Percentiles rank a stretch among this genome's conserved stretches.
phyloP scores from a whole-genome alignment of 768 basidiomycete genomes.

The Mycena floridula region DNA sequence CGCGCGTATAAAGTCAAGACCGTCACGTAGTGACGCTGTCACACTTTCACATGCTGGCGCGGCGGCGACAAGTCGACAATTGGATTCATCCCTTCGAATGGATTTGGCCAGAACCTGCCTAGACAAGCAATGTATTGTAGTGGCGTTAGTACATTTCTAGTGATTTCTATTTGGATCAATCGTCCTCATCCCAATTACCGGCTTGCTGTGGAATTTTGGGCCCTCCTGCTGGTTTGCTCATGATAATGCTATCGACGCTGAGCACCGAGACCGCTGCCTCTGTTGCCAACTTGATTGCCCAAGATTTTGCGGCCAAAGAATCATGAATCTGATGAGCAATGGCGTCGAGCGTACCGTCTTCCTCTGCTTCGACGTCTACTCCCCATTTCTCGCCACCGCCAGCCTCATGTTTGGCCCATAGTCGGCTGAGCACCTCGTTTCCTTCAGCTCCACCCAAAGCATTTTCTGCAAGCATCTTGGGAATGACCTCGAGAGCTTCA shows the following conservation, averaged over 20 bases:
- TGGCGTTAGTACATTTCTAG: no score
- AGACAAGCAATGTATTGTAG: not conserved
- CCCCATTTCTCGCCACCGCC: slow-evolving; percentile 70
- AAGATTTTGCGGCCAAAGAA: slow-evolving; percentile 83
- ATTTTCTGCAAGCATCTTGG: slow-evolving; percentile 91
- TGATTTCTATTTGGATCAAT: no score
- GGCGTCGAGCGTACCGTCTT: slow-evolving; percentile 68
- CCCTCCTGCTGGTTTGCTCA: slow-evolving; percentile 89
- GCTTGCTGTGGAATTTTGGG: slow-evolving; percentile 85
- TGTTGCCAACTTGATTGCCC: slow-evolving; percentile 87
- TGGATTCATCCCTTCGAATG: no score
- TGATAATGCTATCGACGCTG: slow-evolving; percentile 96
- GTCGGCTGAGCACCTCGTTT: slow-evolving; percentile 82
- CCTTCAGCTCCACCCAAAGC: slow-evolving; percentile 87
- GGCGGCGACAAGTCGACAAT: no score
- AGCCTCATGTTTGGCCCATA: slow-evolving; percentile 88
- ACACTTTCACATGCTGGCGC: no score
- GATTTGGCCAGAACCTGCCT: no score
- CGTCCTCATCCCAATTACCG: slow-evolving; percentile 84
- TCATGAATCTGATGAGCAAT: slow-evolving; percentile 46
- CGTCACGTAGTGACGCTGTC: no score
- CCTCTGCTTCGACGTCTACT: slow-evolving; percentile 83
- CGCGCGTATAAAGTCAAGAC: no score
- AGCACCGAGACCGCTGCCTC: slow-evolving; percentile 89
- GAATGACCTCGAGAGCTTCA: slow-evolving; percentile 86